These are phyloP conservation scores for Phaeosphaeriaceae sp. DNA, from an alignment of 2,329 filamentous ascomycete genomes.

Conservation along the genomic window DNA sequence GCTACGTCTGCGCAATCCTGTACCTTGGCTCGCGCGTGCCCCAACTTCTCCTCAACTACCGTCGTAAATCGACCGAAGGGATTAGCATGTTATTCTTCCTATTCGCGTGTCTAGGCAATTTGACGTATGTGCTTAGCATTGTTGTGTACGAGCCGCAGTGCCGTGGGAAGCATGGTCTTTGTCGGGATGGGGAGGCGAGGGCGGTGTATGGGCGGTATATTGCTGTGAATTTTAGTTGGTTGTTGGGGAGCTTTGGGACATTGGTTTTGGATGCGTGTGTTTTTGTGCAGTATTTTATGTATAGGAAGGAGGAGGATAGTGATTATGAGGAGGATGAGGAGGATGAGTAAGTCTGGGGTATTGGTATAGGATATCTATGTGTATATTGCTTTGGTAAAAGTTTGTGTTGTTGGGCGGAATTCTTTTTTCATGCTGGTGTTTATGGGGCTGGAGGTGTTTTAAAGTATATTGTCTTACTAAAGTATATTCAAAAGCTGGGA, in stretches of 20 bases:
- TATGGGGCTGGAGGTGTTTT: too few species aligned
- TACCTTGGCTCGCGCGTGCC: slow-evolving; percentile 91
- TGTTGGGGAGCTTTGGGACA: slow-evolving; percentile 87
- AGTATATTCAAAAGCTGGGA: too few species aligned
- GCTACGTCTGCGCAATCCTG: slow-evolving; percentile 86
- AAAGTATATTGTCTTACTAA: too few species aligned
- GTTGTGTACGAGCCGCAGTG: slow-evolving; percentile 86
- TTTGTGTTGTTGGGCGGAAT: not conserved
- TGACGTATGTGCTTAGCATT: slow-evolving; percentile 92
- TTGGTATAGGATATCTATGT: too few species aligned
- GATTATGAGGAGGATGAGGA: slow-evolving; percentile 21
- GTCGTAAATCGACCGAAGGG: slow-evolving; percentile 90
- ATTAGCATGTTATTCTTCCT: slow-evolving; percentile 95
- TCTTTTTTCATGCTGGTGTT: too few species aligned
- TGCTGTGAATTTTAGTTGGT: slow-evolving; percentile 87
- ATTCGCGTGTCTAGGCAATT: slow-evolving; percentile 93
- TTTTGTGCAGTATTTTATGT: slow-evolving; percentile 91
- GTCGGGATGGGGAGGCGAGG: slow-evolving; percentile 68
- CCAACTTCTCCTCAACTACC: slow-evolving; percentile 89
- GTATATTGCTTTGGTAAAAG: not conserved
- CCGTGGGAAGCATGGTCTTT: slow-evolving; percentile 48
- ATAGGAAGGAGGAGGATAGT: slow-evolving; percentile 60
- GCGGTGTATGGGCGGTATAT: slow-evolving; percentile 80
- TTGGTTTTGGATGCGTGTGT: slow-evolving; percentile 83
- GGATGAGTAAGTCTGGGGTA: not conserved